Percentiles rank a stretch among this genome's conserved stretches.
Evolutionary conservation across 352 stramenopile genomes (phyloP).

Genomic region (Blastocystis sp.): DNA sequence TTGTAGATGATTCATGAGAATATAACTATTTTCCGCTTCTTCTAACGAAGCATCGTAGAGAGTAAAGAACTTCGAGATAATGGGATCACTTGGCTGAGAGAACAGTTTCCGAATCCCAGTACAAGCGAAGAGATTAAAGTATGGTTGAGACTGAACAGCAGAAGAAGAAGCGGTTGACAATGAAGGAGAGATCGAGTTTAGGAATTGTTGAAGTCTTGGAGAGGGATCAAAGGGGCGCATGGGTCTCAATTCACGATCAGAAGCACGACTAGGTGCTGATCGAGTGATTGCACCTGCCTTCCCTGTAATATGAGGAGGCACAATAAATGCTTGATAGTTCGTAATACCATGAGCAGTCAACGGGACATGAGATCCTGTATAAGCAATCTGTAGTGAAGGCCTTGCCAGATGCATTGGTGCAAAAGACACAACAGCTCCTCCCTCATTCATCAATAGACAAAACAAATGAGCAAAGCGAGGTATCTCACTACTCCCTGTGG

Average conservation of each 20-base stretch:
- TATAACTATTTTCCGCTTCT: not conserved
- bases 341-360: not conserved
- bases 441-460: not conserved
- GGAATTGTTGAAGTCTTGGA: too few relatives aligned
- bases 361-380: not conserved
- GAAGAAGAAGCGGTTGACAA: not conserved
- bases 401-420: not conserved
- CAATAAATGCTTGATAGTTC: not conserved
- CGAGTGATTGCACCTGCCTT: too few relatives aligned
- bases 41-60: not conserved
- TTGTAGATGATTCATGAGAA: not conserved
- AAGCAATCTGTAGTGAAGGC: not conserved
- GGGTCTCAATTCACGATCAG: too few relatives aligned
- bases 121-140: not conserved
- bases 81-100: not conserved
- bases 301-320: not conserved
- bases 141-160: not conserved
- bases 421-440: not conserved
- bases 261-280: too few relatives aligned
- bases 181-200: too few relatives aligned
- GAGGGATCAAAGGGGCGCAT: too few relatives aligned
- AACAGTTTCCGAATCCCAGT: not conserved
- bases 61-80: not conserved
- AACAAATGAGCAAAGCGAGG: conserved; percentile 4
- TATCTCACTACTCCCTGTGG: not conserved